Conservation (phyloP, 139 green algal genomes). For the Picochlorum sp. region DNA sequence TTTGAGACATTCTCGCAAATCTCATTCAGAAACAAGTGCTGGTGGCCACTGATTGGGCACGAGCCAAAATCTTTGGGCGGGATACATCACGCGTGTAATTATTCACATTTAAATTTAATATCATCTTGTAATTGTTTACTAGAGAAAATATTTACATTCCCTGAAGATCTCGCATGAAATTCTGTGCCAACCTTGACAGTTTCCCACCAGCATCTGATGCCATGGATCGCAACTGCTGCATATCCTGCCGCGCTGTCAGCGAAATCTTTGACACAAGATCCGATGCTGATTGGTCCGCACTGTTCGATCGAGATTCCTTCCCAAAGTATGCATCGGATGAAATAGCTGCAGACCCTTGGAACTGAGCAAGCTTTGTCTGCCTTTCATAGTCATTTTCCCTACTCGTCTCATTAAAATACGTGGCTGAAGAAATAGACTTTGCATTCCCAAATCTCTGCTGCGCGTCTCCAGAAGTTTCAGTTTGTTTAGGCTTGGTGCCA, state of each 20-base stretch:
- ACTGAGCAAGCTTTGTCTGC: slow-evolving; percentile 29
- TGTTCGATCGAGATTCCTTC: slow-evolving; percentile 14
- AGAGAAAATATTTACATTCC: slow-evolving; percentile 17
- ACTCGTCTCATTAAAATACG: slow-evolving; percentile 39
- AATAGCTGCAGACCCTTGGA: slow-evolving; percentile 61
- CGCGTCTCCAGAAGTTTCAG: slow-evolving; percentile 18
- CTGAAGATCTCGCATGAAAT: slow-evolving; percentile 64
- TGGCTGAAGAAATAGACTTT: slow-evolving; percentile 77
- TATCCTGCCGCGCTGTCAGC: slow-evolving; percentile 63
- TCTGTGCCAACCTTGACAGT: slow-evolving; percentile 52
- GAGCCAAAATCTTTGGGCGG: slow-evolving; percentile 78
- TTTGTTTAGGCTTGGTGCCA: background rate
- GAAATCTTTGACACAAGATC: slow-evolving; percentile 70
- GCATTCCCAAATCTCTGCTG: slow-evolving; percentile 73
- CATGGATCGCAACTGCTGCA: slow-evolving; percentile 57
- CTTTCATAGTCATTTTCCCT: slow-evolving; percentile 39
- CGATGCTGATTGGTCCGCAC: slow-evolving; percentile 52
- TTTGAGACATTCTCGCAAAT: slow-evolving; percentile 81
- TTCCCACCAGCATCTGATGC: slow-evolving; percentile 48
- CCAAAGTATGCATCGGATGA: slow-evolving; percentile 73
- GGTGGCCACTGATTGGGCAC: slow-evolving; percentile 71
- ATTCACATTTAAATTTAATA: background rate
- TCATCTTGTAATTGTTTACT: background rate
- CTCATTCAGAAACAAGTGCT: slow-evolving; percentile 69
- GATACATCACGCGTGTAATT: slow-evolving; percentile 69